Evolutionary conservation across 2,329 filamentous ascomycete species (phyloP).

Genomic region (Dichotomopilus funicola): DNA sequence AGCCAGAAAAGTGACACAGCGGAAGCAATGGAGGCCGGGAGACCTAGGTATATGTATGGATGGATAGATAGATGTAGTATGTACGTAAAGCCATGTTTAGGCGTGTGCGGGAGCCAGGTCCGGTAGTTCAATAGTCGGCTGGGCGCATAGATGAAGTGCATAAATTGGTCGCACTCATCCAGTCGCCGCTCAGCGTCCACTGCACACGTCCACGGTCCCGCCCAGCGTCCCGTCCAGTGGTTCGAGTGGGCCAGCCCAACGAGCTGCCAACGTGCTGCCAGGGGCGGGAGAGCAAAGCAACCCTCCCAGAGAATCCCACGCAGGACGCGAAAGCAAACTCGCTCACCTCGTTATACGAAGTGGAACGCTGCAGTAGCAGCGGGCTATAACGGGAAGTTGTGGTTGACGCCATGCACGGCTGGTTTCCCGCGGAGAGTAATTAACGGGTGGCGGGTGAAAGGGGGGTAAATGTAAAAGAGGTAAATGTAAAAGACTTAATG

Average conservation of each 20-base stretch:
- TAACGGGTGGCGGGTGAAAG: constrained; percentile 20
- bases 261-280: no score
- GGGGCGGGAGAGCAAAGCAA: background rate
- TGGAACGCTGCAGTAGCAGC: constrained; percentile 16
- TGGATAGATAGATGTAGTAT: background rate
- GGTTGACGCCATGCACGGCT: constrained; percentile 20
- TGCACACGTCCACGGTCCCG: background rate
- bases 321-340: background rate
- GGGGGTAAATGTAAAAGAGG: constrained; percentile 16
- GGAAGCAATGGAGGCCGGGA: background rate
- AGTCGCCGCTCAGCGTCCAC: background rate
- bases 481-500: no score
- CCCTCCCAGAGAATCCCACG: background rate
- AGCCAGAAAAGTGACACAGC: background rate
- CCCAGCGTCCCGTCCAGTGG: no score
- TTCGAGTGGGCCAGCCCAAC: no score
- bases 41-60: constrained; percentile 8
- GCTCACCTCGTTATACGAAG: background rate
- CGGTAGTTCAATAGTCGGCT: constrained; percentile 3
- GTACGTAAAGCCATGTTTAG: background rate
- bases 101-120: background rate
- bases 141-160: constrained; percentile 6
- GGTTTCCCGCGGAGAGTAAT: constrained; percentile 16
- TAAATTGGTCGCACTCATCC: background rate
- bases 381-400: constrained; percentile 11